These are phyloP conservation scores for Aspergillus texensis DNA, from an alignment of 2,329 filamentous ascomycete genomes.

Conservation along the genomic window DNA sequence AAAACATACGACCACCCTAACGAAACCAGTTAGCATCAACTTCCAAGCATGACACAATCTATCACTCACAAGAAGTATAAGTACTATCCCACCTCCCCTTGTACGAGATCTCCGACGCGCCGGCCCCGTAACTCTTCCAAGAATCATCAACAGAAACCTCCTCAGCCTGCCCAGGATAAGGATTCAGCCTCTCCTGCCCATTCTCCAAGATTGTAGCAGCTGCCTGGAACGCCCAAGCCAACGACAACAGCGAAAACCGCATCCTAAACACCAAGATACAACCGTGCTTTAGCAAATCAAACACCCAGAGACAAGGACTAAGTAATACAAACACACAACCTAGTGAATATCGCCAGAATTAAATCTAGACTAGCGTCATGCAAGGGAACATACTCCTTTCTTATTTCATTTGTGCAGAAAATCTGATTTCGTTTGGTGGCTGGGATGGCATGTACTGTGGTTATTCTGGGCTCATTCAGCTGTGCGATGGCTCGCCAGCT, in stretches of 20 bases:
- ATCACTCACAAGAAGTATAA: slow-evolving; percentile 54
- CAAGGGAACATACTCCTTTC: background rate
- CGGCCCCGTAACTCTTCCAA: slow-evolving; percentile 54
- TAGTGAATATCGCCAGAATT: background rate
- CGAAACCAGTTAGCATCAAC: background rate
- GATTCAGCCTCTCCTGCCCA: slow-evolving; percentile 40
- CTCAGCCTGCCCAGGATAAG: slow-evolving; percentile 42
- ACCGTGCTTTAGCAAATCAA: no score
- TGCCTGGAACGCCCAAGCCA: slow-evolving; percentile 16
- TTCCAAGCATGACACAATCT: background rate
- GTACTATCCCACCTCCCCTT: slow-evolving; percentile 65
- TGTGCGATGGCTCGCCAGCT: background rate
- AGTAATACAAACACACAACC: background rate
- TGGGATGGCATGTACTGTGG: background rate
- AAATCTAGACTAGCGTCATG: background rate
- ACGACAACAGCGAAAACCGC: background rate
- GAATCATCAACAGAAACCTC: slow-evolving; percentile 30
- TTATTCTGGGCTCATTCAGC: background rate
- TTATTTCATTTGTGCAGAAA: background rate
- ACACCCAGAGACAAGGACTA: background rate
- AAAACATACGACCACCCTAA: slow-evolving; percentile 56
- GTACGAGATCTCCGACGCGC: slow-evolving; percentile 59
- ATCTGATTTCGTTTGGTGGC: background rate
- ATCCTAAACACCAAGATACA: background rate
- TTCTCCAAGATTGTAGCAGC: slow-evolving; percentile 46